Evolutionary conservation across 139 green algal genomes (phyloP).

Genomic region (Auxenochlorella pyrenoidosa): DNA sequence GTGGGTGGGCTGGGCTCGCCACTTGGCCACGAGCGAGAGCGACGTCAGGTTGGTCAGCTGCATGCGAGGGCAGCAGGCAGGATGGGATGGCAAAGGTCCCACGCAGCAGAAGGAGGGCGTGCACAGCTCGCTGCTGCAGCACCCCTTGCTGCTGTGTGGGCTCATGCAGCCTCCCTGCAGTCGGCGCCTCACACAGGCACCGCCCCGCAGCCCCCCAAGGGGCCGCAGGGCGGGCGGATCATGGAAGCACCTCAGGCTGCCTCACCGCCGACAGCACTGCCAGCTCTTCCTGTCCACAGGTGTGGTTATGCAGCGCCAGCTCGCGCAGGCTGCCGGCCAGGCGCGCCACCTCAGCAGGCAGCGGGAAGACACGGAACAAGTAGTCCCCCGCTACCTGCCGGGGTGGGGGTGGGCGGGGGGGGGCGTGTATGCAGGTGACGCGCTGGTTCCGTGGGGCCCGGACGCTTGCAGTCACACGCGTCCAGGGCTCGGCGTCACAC

Average conservation of each 20-base stretch:
- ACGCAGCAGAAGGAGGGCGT: no score
- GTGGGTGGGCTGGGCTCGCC: not conserved
- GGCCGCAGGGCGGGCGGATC: no score
- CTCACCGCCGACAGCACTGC: not conserved
- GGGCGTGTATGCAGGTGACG: not conserved
- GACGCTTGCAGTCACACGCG: no score
- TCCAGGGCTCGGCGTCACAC: no score
- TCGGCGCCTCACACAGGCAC: no score
- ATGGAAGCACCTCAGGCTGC: no score
- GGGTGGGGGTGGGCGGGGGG: not conserved
- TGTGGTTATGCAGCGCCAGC: constrained; percentile 16
- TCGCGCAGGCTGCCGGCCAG: constrained; percentile 3
- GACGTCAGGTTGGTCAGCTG: not conserved
- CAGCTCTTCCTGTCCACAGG: not conserved
- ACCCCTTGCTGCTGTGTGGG: no score
- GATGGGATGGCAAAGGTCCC: not conserved
- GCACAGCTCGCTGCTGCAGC: no score
- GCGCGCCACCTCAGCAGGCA: not conserved
- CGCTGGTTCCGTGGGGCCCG: no score
- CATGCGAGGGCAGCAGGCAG: not conserved
- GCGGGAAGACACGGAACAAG: not conserved
- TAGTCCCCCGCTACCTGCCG: not conserved
- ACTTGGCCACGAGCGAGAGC: not conserved
- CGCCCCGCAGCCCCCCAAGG: no score
- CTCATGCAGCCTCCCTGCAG: no score